Evolutionary conservation across 352 stramenopile species (phyloP).

Genomic region (Phytophthora uliginosa): DNA sequence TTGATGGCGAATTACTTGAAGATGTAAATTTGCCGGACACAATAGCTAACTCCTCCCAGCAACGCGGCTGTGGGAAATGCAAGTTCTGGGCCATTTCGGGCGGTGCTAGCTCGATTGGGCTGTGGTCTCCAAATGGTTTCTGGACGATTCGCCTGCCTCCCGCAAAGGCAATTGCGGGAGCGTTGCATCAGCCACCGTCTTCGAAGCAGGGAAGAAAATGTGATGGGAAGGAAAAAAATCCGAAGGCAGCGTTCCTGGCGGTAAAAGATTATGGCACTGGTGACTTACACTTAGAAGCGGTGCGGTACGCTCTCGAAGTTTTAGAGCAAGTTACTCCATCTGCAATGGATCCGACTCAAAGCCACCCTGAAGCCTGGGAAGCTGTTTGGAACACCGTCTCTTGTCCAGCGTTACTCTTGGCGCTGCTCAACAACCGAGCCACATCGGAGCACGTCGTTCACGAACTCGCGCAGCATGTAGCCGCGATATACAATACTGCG

Average conservation of each 20-base stretch:
- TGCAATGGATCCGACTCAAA: slow-evolving; percentile 41
- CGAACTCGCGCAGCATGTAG: slow-evolving; percentile 69
- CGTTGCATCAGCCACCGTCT: slow-evolving; percentile 24
- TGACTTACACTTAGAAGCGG: slow-evolving; percentile 63
- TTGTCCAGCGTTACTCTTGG: slow-evolving; percentile 75
- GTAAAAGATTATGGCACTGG: slow-evolving; percentile 61
- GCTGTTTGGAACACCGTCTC: slow-evolving; percentile 53
- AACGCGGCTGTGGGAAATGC: slow-evolving; percentile 23
- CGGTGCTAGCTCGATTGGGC: slow-evolving; percentile 59
- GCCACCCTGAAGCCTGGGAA: slow-evolving; percentile 45
- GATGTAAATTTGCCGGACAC: slow-evolving; percentile 45
- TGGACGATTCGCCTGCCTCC: slow-evolving; percentile 72
- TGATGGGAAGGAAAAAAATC: slow-evolving; percentile 11
- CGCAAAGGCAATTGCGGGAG: slow-evolving; percentile 52
- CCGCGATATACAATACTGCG: slow-evolving; percentile 55
- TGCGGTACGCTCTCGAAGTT: slow-evolving; percentile 70
- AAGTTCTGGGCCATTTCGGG: slow-evolving; percentile 64
- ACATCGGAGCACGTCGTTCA: slow-evolving; percentile 54
- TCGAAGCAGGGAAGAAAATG: slow-evolving; percentile 11
- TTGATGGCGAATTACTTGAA: slow-evolving; percentile 56
- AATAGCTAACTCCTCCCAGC: slow-evolving; percentile 7
- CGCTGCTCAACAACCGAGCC: slow-evolving; percentile 54
- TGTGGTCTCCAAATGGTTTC: slow-evolving; percentile 66
- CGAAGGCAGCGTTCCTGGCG: slow-evolving; percentile 50
- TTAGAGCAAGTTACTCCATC: slow-evolving; percentile 48